Conservation (phyloP, 2,329 filamentous ascomycete genomes). For the Chalara sp. region DNA sequence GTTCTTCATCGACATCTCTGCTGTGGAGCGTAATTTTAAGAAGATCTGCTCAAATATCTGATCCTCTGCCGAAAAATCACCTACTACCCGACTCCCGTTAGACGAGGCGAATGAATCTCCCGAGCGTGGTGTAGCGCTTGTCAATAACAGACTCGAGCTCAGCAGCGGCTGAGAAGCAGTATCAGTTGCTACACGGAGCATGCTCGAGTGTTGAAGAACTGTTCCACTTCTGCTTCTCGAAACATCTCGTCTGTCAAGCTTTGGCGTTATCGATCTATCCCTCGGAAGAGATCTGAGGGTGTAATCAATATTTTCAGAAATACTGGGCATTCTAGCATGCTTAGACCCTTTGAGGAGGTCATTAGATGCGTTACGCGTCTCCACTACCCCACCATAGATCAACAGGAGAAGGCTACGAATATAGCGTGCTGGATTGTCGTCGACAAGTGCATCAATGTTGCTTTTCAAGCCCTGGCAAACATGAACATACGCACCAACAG, state of each 20-base stretch:
- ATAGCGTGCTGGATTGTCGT: conserved; percentile 60
- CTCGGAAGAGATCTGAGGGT: conserved; percentile 45
- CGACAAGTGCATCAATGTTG: conserved; percentile 58
- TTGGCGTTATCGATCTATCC: conserved; percentile 48
- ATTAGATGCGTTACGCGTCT: conserved; percentile 40
- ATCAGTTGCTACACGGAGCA: conserved; percentile 49
- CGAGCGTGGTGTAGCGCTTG: conserved; percentile 64
- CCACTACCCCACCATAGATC: conserved; percentile 62
- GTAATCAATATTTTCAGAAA: conserved; percentile 25
- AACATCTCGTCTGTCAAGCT: conserved; percentile 38
- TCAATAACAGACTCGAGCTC: conserved; percentile 42
- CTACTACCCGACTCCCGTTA: conserved; percentile 24
- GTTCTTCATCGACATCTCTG: conserved; percentile 64
- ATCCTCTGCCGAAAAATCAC: conserved; percentile 69
- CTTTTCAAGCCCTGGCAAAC: conserved; percentile 53
- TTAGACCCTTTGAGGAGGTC: conserved; percentile 15
- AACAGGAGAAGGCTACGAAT: conserved; percentile 57
- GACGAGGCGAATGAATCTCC: conserved; percentile 68
- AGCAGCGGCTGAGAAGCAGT: conserved; percentile 41
- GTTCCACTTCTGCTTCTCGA: conserved; percentile 25
- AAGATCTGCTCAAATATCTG: conserved; percentile 78
- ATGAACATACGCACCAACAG: conserved; percentile 59
- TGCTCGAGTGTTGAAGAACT: conserved; percentile 24
- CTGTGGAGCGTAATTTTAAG: conserved; percentile 64
- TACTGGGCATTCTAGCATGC: conserved; percentile 4